Percentiles rank a stretch among this genome's conserved stretches.
phyloP scores from a whole-genome alignment of 139 green algal species.

The Auxenochlorella pyrenoidosa region DNA sequence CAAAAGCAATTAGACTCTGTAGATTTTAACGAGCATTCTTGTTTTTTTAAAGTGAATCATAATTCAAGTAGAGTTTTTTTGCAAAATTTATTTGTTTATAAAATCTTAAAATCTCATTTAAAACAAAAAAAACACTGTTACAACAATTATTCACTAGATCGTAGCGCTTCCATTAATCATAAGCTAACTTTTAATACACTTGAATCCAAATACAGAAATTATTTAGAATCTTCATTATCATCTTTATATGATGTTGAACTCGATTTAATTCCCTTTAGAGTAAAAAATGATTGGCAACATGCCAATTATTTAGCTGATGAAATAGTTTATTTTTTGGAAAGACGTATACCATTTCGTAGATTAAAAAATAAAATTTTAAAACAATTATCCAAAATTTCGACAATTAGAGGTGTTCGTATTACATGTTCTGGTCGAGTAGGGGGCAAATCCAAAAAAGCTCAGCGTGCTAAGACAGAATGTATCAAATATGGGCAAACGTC shows the following conservation, averaged over 20 bases:
- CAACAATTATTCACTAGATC: background rate
- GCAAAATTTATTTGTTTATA: constrained; percentile 21
- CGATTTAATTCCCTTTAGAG: constrained; percentile 13
- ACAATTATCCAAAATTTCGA: constrained; percentile 19
- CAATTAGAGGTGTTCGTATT: constrained; percentile 44
- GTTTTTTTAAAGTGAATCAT: constrained; percentile 28
- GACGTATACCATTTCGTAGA: constrained; percentile 34
- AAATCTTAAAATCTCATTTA: constrained; percentile 1
- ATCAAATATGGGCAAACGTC: constrained; percentile 47
- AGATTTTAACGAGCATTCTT: constrained; percentile 23
- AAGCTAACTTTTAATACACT: background rate
- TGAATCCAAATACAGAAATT: constrained; percentile 7
- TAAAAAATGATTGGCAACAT: constrained; percentile 39
- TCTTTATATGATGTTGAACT: constrained; percentile 17
- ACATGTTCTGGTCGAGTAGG: constrained; percentile 43
- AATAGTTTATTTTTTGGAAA: constrained; percentile 47
- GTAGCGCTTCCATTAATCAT: background rate
- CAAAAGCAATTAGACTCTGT: background rate
- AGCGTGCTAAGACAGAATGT: constrained; percentile 37
- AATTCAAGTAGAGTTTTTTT: constrained; percentile 43
- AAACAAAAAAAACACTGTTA: constrained; percentile 4
- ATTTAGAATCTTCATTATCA: constrained; percentile 29
- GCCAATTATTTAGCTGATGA: constrained; percentile 38
- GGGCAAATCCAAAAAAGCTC: constrained; percentile 50
- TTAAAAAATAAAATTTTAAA: constrained; percentile 32